phyloP scores from a whole-genome alignment of 2,329 filamentous ascomycete species.

The Fonsecaea monophora region DNA sequence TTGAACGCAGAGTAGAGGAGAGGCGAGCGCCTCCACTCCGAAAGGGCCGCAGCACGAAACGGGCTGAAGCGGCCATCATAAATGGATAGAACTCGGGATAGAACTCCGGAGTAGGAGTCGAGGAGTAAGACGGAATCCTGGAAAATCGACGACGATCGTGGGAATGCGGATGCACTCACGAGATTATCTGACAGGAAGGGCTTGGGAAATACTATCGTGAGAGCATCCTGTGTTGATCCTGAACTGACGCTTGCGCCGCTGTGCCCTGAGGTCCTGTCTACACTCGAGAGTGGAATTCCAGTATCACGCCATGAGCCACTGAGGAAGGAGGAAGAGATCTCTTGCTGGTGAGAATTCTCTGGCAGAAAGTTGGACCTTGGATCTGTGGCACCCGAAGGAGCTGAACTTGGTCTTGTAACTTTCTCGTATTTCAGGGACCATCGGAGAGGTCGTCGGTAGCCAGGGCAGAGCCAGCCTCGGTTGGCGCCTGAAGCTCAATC shows the following conservation, averaged over 20 bases:
- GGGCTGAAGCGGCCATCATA: slow-evolving; percentile 14
- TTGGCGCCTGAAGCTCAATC: slow-evolving; percentile 11
- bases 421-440: slow-evolving; percentile 20
- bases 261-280: not conserved
- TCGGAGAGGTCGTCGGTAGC: slow-evolving; percentile 13
- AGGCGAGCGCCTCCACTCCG: slow-evolving; percentile 11
- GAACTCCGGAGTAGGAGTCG: slow-evolving; percentile 3
- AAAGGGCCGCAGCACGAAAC: slow-evolving; percentile 14
- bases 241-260: not conserved
- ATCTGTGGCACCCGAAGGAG: not conserved
- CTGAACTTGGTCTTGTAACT: not conserved
- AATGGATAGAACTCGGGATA: slow-evolving; percentile 16
- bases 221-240: not conserved
- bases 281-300: not conserved
- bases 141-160: not conserved
- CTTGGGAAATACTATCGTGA: not conserved
- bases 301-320: not conserved
- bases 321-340: not conserved
- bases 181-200: not conserved
- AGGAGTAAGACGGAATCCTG: slow-evolving; percentile 5
- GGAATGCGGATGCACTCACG: not conserved
- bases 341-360: not conserved
- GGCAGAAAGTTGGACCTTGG: not conserved
- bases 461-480: slow-evolving; percentile 17
- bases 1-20: slow-evolving; percentile 16